Base-by-base conservation (phyloP, 78 protist genomes). In the Guillardia theta region DNA sequence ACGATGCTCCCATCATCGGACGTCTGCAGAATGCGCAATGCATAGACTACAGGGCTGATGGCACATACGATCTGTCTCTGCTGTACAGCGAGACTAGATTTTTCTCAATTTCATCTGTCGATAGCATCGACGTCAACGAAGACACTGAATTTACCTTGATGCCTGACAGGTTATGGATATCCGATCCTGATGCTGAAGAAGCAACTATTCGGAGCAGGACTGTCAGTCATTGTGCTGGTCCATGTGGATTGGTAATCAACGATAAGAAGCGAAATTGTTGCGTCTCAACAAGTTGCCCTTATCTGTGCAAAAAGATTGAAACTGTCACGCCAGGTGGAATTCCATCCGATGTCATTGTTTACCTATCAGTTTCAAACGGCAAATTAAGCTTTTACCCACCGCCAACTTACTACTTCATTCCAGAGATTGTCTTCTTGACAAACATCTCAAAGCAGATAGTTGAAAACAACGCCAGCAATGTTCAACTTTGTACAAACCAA, bases 121-220 rank as follows among this genome's bases (percentile, higher is more conserved):
- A 70, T 24, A 24, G 45, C 47, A 77, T 77, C 5, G 88, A 77
- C 88, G 45, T 77, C 47, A 39, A 77, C 45, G 88, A 77, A 21
- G 88, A 9, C 0, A 33, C 88, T 8, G 19, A n/a, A 36, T 78
- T 78, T 30, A 78, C 90, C 41, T 10, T 78, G 43, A 78, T 43
- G 48, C 90, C 90, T 6, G 90, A 78, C 90, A 19, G 45, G 10
- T 36, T 78, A 36, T 78, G 90, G 90, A 78, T 78, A 24, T 46
- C 45, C n/a, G 90, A 78, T 36, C 53, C 44, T 36, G 90, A 78
- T 36, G 48, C 53, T 36, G 48, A 43, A 48, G 90, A 64, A 10
- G 80, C 80, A 30, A 36, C 21, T 8, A 18, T 18, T 53, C 62
- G 62, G 62, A 53, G 62, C 18, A 21, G 33, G 18, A 12, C 12